A percentile compares a stretch with the other conserved stretches of the same genome.
phyloP scores from a whole-genome alignment of 2,329 filamentous ascomycete species.

The Cladosporium velox region DNA sequence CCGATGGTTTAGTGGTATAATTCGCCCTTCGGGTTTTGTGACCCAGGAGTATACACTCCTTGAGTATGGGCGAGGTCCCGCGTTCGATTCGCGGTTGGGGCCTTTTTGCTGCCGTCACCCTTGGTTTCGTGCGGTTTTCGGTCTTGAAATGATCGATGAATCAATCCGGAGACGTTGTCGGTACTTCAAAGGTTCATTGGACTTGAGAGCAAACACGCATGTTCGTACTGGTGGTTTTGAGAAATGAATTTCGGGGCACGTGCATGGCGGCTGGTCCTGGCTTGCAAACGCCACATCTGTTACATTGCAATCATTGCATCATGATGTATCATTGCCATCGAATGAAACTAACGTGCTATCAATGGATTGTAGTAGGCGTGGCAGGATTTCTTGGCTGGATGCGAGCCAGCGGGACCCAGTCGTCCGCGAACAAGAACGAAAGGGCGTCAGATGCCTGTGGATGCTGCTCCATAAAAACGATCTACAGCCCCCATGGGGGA shows the following conservation, averaged over 20 bases:
- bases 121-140: background rate
- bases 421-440: background rate
- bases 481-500: constrained; percentile 6
- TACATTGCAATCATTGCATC: background rate
- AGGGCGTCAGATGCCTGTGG: background rate
- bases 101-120: background rate
- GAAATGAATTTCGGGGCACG: background rate
- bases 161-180: background rate
- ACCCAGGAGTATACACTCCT: background rate
- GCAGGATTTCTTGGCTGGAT: background rate
- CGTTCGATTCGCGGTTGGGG: background rate
- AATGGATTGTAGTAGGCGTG: background rate
- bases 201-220: background rate
- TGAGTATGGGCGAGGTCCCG: constrained; percentile 2
- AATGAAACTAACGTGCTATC: background rate
- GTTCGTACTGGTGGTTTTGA: background rate
- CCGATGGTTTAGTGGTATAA: constrained; percentile 8
- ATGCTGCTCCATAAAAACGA: background rate
- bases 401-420: background rate
- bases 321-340: background rate
- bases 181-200: background rate
- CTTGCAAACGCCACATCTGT: background rate
- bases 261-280: background rate
- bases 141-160: background rate
- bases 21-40: constrained; percentile 1